Percentiles rank a stretch among this genome's conserved stretches.
phyloP scores from a whole-genome alignment of 2,329 filamentous ascomycete species.

The Beauveria scarabaeidicola region DNA sequence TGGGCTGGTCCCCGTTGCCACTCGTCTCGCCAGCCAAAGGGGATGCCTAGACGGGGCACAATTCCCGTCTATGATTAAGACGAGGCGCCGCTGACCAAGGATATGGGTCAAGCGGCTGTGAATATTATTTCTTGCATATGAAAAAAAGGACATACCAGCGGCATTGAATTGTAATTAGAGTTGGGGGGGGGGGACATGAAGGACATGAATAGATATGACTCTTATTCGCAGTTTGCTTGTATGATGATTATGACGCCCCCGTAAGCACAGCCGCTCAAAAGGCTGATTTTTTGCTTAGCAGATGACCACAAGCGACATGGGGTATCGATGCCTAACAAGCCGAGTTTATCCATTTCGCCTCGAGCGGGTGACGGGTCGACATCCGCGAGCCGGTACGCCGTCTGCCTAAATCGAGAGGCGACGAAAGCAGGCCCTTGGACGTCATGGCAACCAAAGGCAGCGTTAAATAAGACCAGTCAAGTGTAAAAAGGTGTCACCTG shows the following conservation, averaged over 20 bases:
- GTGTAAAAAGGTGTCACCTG: neutral
- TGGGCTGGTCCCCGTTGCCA: slow-evolving; percentile 4
- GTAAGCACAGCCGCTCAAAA: neutral
- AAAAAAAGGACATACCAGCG: neutral
- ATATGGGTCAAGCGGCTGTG: neutral
- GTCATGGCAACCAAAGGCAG: neutral
- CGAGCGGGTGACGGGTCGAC: neutral
- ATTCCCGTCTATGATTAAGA: neutral
- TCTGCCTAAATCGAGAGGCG: slow-evolving; percentile 6
- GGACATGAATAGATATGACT: slow-evolving; percentile 3
- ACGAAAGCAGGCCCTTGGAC: neutral
- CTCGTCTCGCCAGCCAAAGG: neutral
- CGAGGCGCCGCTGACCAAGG: neutral
- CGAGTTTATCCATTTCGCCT: neutral
- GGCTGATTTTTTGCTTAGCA: neutral
- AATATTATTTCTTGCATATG: slow-evolving; percentile 6
- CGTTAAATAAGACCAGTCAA: neutral
- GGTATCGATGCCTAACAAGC: neutral
- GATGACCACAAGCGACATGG: neutral
- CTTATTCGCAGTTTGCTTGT: neutral
- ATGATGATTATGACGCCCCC: neutral
- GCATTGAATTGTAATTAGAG: slow-evolving; percentile 6
- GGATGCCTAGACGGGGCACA: neutral
- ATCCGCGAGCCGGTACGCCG: neutral
- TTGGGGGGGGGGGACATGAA: neutral